Evolutionary conservation across 129 eudicot genomes (phyloP).

Genomic region (Logfia minima): DNA sequence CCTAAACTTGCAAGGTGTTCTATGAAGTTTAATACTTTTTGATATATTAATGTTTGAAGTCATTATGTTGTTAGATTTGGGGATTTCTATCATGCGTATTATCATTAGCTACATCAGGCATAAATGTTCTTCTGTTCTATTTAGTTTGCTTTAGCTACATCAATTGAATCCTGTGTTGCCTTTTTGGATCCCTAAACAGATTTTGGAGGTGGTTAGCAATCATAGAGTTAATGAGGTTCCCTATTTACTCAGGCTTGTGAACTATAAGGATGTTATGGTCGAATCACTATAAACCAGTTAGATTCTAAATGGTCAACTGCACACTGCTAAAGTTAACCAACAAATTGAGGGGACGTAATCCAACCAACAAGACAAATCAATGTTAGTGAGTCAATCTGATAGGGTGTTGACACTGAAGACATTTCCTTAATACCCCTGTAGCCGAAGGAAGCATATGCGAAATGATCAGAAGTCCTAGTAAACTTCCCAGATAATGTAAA

Average conservation of each 20-base stretch:
- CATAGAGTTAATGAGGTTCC: neutral
- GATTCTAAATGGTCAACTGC: neutral
- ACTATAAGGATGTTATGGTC: neutral
- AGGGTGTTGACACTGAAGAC: neutral
- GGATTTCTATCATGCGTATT: slow-evolving; percentile 9
- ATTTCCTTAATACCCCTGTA: neutral
- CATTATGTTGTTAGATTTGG: neutral
- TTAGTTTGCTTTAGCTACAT: slow-evolving; percentile 19
- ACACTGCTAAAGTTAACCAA: neutral
- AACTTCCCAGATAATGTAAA: neutral
- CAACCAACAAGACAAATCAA: neutral
- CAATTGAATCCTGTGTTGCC: slow-evolving; percentile 5
- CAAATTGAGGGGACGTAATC: neutral
- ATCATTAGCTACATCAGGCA: neutral
- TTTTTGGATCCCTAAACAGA: neutral
- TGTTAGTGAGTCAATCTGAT: neutral
- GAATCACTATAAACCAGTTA: neutral
- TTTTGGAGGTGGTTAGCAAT: neutral
- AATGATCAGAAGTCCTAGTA: neutral
- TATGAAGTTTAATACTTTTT: neutral
- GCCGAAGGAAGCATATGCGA: neutral
- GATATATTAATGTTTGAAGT: neutral
- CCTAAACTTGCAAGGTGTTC: slow-evolving; percentile 4
- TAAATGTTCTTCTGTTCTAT: neutral
- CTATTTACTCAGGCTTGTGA: neutral